These are phyloP conservation scores for Hymenoscyphus salicellus DNA, from an alignment of 2,329 filamentous ascomycete species.

Conservation along the genomic window DNA sequence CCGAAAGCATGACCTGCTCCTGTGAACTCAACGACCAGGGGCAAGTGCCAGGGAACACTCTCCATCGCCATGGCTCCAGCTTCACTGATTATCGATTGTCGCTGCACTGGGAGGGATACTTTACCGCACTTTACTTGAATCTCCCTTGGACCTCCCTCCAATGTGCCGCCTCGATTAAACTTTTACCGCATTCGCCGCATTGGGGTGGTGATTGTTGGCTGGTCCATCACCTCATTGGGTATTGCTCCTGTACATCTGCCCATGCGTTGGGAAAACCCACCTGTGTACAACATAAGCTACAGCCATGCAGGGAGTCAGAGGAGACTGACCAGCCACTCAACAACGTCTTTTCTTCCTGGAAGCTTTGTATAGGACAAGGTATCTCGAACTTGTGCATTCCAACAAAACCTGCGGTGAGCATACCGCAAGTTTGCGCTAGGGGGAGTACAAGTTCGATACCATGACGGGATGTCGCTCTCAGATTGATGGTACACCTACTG, in stretches of 20 bases:
- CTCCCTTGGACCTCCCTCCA: neutral
- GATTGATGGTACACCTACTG: neutral
- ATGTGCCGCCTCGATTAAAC: slow-evolving; percentile 5
- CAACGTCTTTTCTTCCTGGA: slow-evolving; percentile 4
- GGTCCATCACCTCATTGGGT: neutral
- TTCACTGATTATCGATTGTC: neutral
- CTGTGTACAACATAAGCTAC: slow-evolving; percentile 2
- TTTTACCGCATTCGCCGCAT: slow-evolving; percentile 5
- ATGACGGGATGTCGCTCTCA: neutral
- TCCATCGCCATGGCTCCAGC: slow-evolving; percentile 6
- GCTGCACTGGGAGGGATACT: neutral
- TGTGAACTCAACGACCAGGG: no score
- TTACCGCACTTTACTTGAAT: neutral
- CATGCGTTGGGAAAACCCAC: slow-evolving; percentile 7
- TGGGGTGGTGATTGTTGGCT: neutral
- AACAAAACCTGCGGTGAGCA: slow-evolving; percentile 4
- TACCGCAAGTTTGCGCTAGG: neutral
- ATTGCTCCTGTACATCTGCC: neutral
- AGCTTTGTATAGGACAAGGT: neutral
- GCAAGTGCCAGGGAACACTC: neutral
- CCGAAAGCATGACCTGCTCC: neutral
- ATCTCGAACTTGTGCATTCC: slow-evolving; percentile 5
- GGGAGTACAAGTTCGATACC: neutral
- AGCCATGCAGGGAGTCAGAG: neutral
- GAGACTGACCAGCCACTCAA: neutral